These are phyloP conservation scores for Talaromyces funiculosus DNA, from an alignment of 2,329 filamentous ascomycete species.

Conservation along the genomic window DNA sequence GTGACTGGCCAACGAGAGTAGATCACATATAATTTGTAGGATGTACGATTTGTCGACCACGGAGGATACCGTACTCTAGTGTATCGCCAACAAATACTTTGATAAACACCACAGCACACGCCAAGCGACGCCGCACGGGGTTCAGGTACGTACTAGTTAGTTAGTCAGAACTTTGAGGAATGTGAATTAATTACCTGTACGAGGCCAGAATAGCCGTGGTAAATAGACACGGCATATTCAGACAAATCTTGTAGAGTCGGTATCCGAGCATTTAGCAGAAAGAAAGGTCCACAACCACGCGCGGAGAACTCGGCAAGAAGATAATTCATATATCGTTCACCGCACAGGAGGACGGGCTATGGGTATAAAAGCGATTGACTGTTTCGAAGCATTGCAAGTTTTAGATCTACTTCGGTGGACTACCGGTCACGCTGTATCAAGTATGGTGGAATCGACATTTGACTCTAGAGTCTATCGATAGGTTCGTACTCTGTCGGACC, in stretches of 20 bases:
- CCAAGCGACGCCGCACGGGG: background rate
- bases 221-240: no score
- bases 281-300: constrained; percentile 1
- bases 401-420: background rate
- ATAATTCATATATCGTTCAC: no score
- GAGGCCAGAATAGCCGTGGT: background rate
- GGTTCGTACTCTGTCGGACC: background rate
- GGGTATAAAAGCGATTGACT: background rate
- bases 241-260: background rate
- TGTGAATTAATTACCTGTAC: no score
- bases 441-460: background rate
- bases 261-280: background rate
- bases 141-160: background rate
- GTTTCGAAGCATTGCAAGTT: background rate
- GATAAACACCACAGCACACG: background rate
- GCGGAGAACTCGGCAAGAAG: constrained; percentile 5
- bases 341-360: no score
- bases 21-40: no score
- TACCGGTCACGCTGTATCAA: background rate
- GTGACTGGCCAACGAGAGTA: background rate
- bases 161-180: background rate
- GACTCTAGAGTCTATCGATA: background rate
- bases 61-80: background rate
- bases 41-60: background rate
- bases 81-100: background rate